Percentiles rank a stretch among this genome's conserved stretches.
phyloP scores from a whole-genome alignment of 2,329 filamentous ascomycete genomes.

The Trichoderma polysporum region DNA sequence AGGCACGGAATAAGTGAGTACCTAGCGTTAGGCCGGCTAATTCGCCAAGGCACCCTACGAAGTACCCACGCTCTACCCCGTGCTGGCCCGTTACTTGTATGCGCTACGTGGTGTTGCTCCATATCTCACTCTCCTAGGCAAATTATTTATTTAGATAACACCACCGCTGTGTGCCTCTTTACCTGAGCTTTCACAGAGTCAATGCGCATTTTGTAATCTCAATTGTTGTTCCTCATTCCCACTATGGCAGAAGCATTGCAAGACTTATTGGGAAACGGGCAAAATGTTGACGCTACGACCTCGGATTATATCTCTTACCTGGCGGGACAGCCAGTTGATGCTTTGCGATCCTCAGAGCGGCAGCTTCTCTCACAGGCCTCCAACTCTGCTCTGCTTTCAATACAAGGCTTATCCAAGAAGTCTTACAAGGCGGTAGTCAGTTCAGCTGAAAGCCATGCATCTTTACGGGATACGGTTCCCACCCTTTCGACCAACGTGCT shows the following conservation, averaged over 20 bases:
- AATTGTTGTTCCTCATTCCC: too few species aligned
- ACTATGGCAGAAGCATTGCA: conserved; percentile 40
- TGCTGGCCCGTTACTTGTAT: background rate
- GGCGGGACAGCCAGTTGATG: conserved; percentile 71
- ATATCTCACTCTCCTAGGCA: background rate
- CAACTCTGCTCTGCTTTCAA: conserved; percentile 75
- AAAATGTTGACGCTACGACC: conserved; percentile 50
- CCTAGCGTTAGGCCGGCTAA: too few species aligned
- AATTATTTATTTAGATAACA: background rate
- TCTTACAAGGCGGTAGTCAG: conserved; percentile 83
- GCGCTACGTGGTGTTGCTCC: background rate
- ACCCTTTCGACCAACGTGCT: conserved; percentile 63
- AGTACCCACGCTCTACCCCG: too few species aligned
- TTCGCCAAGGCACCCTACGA: too few species aligned
- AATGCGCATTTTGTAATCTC: background rate
- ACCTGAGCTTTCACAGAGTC: background rate
- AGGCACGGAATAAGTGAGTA: too few species aligned
- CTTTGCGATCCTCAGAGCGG: conserved; percentile 72
- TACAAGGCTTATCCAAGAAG: conserved; percentile 85
- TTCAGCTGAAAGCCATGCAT: conserved; percentile 75
- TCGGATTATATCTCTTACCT: conserved; percentile 74
- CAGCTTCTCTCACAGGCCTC: conserved; percentile 77
- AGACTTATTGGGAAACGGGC: conserved; percentile 35
- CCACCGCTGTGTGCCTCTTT: background rate
- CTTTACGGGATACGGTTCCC: conserved; percentile 70